These are phyloP conservation scores for Phytophthora citrophthora DNA, from an alignment of 352 stramenopile genomes.

Conservation along the genomic window DNA sequence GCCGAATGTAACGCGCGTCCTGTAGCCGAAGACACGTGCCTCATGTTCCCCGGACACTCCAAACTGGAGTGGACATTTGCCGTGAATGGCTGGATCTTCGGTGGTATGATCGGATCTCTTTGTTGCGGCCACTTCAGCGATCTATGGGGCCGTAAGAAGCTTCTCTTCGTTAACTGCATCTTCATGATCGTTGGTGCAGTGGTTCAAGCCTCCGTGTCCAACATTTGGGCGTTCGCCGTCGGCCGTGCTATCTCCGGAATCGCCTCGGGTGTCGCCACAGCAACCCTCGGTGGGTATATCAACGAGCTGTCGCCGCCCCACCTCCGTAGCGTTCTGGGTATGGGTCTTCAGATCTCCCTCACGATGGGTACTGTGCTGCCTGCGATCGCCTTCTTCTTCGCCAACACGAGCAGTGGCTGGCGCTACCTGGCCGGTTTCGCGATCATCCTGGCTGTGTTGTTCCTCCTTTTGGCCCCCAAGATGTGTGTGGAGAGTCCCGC, in stretches of 20 bases:
- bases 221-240: slow-evolving; percentile 35
- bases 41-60: slow-evolving; percentile 27
- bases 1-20: slow-evolving; percentile 23
- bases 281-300: slow-evolving; percentile 44
- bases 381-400: slow-evolving; percentile 62
- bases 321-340: slow-evolving; percentile 23
- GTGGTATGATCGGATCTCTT: slow-evolving; percentile 28
- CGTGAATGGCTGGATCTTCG: slow-evolving; percentile 30
- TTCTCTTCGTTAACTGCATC: slow-evolving; percentile 28
- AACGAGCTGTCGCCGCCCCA: slow-evolving; percentile 48
- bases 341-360: slow-evolving; percentile 53
- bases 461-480: slow-evolving; percentile 43
- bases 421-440: slow-evolving; percentile 37
- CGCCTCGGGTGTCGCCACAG: slow-evolving; percentile 36
- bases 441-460: slow-evolving; percentile 48
- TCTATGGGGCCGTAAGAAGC: slow-evolving; percentile 23
- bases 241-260: slow-evolving; percentile 29
- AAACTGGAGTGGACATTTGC: slow-evolving; percentile 28
- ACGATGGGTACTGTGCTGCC: slow-evolving; percentile 52
- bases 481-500: slow-evolving; percentile 53
- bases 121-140: slow-evolving; percentile 24
- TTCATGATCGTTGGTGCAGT: slow-evolving; percentile 47
- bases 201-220: slow-evolving; percentile 35
- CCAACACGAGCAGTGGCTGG: slow-evolving; percentile 56
- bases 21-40: slow-evolving; percentile 21